These are phyloP conservation scores for Lachnellula subtilissima DNA, from an alignment of 2,329 filamentous ascomycete genomes.

Conservation along the genomic window DNA sequence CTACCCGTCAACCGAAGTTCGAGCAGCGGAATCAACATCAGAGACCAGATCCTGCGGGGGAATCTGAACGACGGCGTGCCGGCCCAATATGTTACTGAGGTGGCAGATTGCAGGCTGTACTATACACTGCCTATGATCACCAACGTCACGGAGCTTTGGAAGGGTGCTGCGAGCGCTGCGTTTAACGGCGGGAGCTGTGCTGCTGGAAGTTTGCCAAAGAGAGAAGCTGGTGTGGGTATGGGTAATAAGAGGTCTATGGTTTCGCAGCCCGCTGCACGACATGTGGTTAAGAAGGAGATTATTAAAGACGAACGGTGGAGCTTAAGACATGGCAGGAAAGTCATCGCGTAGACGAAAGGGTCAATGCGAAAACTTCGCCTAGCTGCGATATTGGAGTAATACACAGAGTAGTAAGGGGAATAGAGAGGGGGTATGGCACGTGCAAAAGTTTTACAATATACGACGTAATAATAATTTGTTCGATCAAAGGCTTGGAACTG, in stretches of 20 bases:
- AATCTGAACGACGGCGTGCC: constrained; percentile 38
- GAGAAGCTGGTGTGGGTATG: not conserved
- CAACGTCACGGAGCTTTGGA: constrained; percentile 50
- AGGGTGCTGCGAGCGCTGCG: constrained; percentile 35
- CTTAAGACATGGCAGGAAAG: not conserved
- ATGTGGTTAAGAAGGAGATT: not conserved
- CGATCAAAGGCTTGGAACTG: no score
- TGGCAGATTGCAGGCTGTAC: constrained; percentile 57
- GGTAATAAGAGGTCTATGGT: not conserved
- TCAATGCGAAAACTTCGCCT: no score
- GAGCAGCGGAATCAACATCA: constrained; percentile 38
- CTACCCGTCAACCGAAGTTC: constrained; percentile 21
- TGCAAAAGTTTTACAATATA: no score
- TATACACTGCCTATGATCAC: constrained; percentile 50
- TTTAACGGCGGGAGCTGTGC: constrained; percentile 38
- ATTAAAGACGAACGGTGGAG: not conserved
- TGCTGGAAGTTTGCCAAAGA: constrained; percentile 20
- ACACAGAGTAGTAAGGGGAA: no score
- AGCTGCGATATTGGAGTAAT: no score
- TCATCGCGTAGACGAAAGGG: not conserved
- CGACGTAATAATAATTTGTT: no score
- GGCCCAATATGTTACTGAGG: constrained; percentile 56
- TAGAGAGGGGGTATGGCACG: no score
- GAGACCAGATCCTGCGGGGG: constrained; percentile 33
- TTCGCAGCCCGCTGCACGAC: not conserved